Base-by-base conservation (phyloP, 148 eudicot species). In the Bassia scoparia region DNA sequence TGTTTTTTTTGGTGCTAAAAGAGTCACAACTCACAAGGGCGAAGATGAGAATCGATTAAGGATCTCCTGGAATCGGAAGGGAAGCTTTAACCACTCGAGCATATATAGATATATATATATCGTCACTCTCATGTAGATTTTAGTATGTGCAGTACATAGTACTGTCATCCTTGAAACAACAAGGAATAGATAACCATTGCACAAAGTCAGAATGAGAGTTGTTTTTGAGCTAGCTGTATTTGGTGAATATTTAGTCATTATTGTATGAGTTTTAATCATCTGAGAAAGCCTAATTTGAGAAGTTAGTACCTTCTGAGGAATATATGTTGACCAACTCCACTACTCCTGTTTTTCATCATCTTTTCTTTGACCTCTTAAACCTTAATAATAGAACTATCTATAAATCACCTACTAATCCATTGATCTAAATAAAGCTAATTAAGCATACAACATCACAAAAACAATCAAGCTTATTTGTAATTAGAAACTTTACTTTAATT, bases 241-340 rank as follows among this genome's bases (percentile, higher is more conserved):
- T 62, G 44, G 24, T 55, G n/a, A 29, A 8, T 33, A 62, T 26
- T 21, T 17, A 20, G 67, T 34, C 16, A 33, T 18, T 61, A 16
- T 53, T 65, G 52, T 71, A 41, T 66, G 48, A 48, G 13, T 62
- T 33, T 41, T 17, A 5, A 49, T 10, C 3, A 20, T 62, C 29
- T 17, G 5, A 30, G 26, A 44, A 48, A 27, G 5, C 70, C n/a
- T 64, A 27, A 49, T 49, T 24, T 27, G 46, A 59, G 68, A 58
- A 72, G 67, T 46, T 61, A 12, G 65, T 5, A 65, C 14, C 63
- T 59, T 61, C 38, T 13, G 23, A 71, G 34, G 66, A 63, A 33
- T 73, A 71, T 41, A 27, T 43, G 81, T 68, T 68, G 74, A 79
- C 81, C 82, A 79, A 79, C 78, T 79, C 78, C 82, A 79, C 71